Conservation (phyloP, 2,329 filamentous ascomycete species). For the Teratosphaeria viscida region DNA sequence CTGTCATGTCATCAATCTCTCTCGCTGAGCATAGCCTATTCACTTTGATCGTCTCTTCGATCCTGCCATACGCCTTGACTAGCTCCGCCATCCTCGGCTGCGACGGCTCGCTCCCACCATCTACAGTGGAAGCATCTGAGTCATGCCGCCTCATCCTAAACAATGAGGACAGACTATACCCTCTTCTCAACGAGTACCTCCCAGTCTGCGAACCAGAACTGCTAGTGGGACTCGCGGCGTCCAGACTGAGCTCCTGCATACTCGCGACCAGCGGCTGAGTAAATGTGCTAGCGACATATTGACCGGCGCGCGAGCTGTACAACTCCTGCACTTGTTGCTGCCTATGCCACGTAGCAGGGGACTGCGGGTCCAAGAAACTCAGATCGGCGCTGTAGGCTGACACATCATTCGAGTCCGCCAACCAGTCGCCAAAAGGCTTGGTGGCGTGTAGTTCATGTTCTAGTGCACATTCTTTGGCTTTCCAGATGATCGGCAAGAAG, state of each 20-base stretch:
- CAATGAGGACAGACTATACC: constrained; percentile 6
- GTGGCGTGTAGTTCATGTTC: constrained; percentile 48
- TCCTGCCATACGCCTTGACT: constrained; percentile 44
- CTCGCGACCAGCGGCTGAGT: constrained; percentile 19
- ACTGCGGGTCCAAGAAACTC: constrained; percentile 36
- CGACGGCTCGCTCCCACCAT: constrained; percentile 1
- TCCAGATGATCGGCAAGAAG: constrained; percentile 93
- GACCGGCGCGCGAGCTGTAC: constrained; percentile 13
- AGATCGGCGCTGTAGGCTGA: constrained; percentile 39
- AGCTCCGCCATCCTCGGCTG: constrained; percentile 26
- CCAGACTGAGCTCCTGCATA: constrained; percentile 20
- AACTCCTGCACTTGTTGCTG: constrained; percentile 23
- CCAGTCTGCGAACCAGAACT: neutral
- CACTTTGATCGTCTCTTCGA: constrained; percentile 44
- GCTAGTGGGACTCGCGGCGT: constrained; percentile 11
- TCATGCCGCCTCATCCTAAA: neutral
- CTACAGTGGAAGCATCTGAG: neutral
- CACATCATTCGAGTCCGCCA: constrained; percentile 33
- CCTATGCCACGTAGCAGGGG: constrained; percentile 13
- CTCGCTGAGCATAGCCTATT: constrained; percentile 33
- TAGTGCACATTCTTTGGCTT: constrained; percentile 73
- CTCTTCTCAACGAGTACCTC: constrained; percentile 8
- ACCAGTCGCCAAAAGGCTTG: constrained; percentile 56
- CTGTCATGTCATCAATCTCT: constrained; percentile 6
- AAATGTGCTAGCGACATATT: constrained; percentile 20